Base-by-base conservation (phyloP, 805 yeast species). In the Wickerhamiella vanderwaltii region DNA sequence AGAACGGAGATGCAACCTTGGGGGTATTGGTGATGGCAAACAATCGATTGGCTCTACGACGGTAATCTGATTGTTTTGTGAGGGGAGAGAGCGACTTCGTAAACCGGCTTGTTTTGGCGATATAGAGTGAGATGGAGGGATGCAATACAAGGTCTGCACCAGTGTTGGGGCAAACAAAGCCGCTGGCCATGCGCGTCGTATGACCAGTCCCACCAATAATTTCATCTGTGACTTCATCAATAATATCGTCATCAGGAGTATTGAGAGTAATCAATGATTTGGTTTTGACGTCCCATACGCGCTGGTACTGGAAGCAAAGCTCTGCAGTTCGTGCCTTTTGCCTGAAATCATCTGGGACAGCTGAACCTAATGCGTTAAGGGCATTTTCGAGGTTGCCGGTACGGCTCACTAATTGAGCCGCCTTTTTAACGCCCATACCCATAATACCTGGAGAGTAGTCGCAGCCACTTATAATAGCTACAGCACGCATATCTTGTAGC, bases 401-500 rank as follows among this genome's bases (percentile, higher is more conserved):
- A 43, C 69, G 65, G 41, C 66, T 65, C 1, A 84, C 76, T 33
- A 79, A 56, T 30, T 62, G 64, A 41, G 80, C 71, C 0, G 96
- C 94, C 20, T 78, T 81, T 34, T 75, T 73, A 7, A 86, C 66
- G 0, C 98, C 99, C 12, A 88, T 68, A 2, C 80, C 79, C 0
- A 79, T 72, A 5, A 91, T 66, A 0, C 99, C 98, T 42, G 75
- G 74, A 0, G 95, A 83, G 55, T 91, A 91, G 59, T 91, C 99
- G 62, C 99, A 91, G 0, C 99, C 99, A n/a, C 94, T 74, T 4
- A 91, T 56, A 50, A 87, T 79, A 1, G 95, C 97, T 61, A 84
- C 72, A 31, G 76, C 66, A 35, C 91, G 67, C 41, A 84, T 58
- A 51, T 31, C 2, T 12, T 13, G 23, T 3, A 22, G 17, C 29